phyloP scores from a whole-genome alignment of 441 rosid genomes.

The Hypseocharis bilobata region DNA sequence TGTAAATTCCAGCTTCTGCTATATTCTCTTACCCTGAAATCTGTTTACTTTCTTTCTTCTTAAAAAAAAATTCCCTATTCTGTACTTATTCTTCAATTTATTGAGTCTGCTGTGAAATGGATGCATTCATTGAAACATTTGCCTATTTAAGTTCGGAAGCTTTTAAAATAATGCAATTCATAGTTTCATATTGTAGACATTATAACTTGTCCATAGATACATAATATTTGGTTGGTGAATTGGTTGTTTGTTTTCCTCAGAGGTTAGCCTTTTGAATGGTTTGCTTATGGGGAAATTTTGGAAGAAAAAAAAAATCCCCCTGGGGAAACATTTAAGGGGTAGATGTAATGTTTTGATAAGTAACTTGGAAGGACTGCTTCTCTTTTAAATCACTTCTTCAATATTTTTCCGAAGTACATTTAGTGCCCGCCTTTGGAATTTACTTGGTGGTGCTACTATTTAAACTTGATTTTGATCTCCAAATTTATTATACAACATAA shows the following conservation, averaged over 20 bases:
- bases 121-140: neutral
- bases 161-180: neutral
- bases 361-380: neutral
- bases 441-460: neutral
- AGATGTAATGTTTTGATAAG: neutral
- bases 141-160: neutral
- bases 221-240: no score
- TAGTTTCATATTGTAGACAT: no score
- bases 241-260: no score
- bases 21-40: neutral
- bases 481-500: no score
- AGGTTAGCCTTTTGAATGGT: no score
- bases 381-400: neutral
- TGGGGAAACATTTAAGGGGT: no score
- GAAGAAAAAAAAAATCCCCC: no score
- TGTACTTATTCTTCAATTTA: no score
- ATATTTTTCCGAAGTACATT: neutral
- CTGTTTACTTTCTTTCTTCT: neutral
- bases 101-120: neutral
- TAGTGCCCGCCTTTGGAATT: neutral
- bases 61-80: no score
- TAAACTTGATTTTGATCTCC: neutral
- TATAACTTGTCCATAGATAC: no score
- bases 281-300: slow-evolving; percentile 19
- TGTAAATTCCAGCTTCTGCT: slow-evolving; percentile 25